Evolutionary conservation across 2,329 filamentous ascomycete genomes (phyloP), one percentile per base, ranked within the genome.

Genomic region (Fusarium duplospermum): DNA sequence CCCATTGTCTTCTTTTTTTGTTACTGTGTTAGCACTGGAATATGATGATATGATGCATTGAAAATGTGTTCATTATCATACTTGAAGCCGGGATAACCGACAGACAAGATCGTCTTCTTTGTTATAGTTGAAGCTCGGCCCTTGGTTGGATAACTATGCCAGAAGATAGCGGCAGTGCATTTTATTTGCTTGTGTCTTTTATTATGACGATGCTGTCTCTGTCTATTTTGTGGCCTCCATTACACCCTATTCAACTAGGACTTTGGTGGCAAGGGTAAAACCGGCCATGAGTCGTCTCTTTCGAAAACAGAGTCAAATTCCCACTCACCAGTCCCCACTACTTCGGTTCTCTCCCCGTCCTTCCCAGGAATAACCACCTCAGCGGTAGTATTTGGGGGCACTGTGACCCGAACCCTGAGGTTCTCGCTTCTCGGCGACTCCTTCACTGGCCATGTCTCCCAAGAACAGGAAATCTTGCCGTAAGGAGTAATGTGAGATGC

Each of bases 401-500:
- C 56, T 4, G 14, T 40, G 6, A 33, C 4, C 5, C 50, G 33
- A 20, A 56, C 3, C 13, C 40, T 45, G 2, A 56, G 13, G 1
- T 11, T 7, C 8, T 36, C 22, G 4, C 14, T 6, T 18, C 45
- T 6, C 13, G n/a, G 10, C 1, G 58, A 36, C 24, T 27, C 14
- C 58, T 38, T 36, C 4, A 31, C 3, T 3, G 45, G 61, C 0
- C 20, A 67, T 20, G 58, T 47, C 9, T 45, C 38, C 64, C 64
- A 58, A 1, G 35, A 40, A 9, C 56, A 58, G 16, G 56, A 36
- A 14, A 67, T 33, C 3, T 20, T 67, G 16, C 70, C 70, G 8
- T 71, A 27, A 2, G 68, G 60, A 24, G 64, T 68, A 2, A 68
- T 27, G 33, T 71, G 70, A 3, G 40, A 61, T 2, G 61, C 70